These are phyloP conservation scores for Pezicula neosporulosa DNA, from an alignment of 2,329 filamentous ascomycete species.

Conservation along the genomic window DNA sequence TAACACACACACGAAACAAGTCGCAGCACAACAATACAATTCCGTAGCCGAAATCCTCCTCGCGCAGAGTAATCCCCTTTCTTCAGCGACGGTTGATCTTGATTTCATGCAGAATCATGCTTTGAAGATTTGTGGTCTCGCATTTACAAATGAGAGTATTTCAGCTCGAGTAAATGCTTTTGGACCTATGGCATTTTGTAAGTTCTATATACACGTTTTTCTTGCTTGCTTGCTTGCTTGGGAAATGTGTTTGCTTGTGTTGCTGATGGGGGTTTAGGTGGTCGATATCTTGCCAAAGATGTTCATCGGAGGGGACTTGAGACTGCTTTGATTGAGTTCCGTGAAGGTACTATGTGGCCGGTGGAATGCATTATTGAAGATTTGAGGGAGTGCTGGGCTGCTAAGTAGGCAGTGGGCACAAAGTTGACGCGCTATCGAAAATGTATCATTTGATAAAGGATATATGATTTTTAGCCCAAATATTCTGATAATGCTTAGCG, in stretches of 20 bases:
- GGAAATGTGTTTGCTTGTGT: background rate
- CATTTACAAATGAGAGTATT: conserved; percentile 39
- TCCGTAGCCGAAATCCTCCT: conserved; percentile 27
- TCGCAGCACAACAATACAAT: conserved; percentile 40
- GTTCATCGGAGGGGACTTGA: conserved; percentile 29
- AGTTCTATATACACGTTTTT: conserved; percentile 15
- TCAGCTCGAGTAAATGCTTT: conserved; percentile 45
- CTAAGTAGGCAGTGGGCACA: too few species aligned
- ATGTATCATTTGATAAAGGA: too few species aligned
- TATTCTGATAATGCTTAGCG: too few species aligned
- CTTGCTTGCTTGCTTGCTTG: background rate
- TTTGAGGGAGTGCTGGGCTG: conserved; percentile 27
- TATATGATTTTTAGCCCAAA: too few species aligned
- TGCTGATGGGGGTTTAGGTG: conserved; percentile 20
- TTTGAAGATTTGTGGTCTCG: conserved; percentile 38
- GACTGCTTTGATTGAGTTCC: conserved; percentile 28
- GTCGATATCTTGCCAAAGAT: conserved; percentile 26
- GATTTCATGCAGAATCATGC: conserved; percentile 32
- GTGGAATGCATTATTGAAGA: conserved; percentile 31
- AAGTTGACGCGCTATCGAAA: too few species aligned
- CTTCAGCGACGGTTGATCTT: background rate
- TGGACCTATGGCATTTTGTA: conserved; percentile 44
- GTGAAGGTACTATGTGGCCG: conserved; percentile 34
- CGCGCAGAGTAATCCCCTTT: conserved; percentile 1
- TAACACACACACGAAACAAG: too few species aligned